phyloP scores from a whole-genome alignment of 1,139 yeast genomes.

The Nakaseomyces uthaithaninus region DNA sequence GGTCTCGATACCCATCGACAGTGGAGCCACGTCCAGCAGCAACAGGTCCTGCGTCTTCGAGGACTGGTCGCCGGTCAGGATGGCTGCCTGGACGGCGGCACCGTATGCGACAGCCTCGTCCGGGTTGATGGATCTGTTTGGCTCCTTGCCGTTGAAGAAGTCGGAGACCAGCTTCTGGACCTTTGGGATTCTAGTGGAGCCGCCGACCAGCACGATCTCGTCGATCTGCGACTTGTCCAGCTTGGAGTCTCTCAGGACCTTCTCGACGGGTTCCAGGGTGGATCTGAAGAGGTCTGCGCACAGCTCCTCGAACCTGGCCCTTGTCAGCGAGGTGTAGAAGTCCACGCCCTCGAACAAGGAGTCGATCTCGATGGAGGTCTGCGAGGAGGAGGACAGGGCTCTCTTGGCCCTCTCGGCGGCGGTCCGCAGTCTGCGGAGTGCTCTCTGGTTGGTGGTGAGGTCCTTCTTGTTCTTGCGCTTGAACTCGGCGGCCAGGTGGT shows the following conservation, averaged over 20 bases:
- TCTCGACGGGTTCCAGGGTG: slow-evolving; percentile 95
- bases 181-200: slow-evolving; percentile 99
- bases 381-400: slow-evolving; percentile 93
- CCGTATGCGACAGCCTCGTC: slow-evolving; percentile 98
- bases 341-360: slow-evolving; percentile 94
- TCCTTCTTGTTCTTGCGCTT: slow-evolving; percentile 94
- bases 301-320: slow-evolving; percentile 99
- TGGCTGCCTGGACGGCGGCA: slow-evolving; percentile 94
- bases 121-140: slow-evolving; percentile 95
- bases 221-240: slow-evolving; percentile 80
- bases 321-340: slow-evolving; percentile 92
- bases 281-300: slow-evolving; percentile 94
- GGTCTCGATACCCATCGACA: slow-evolving; percentile 92
- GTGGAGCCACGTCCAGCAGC: slow-evolving; percentile 84
- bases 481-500: slow-evolving; percentile 90
- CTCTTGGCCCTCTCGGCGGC: slow-evolving; percentile 99
- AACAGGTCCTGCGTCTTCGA: slow-evolving; percentile 75
- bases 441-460: slow-evolving; percentile 86
- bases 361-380: slow-evolving; percentile 95
- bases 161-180: slow-evolving; percentile 95
- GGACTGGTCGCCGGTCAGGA: slow-evolving; percentile 79
- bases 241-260: slow-evolving; percentile 94
- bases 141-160: slow-evolving; percentile 97
- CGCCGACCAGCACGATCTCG: slow-evolving; percentile 98
- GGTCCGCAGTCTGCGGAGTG: slow-evolving; percentile 96